Percentiles rank a stretch among this genome's conserved stretches.
Evolutionary conservation across 108 stramenopile species (phyloP).

Genomic region (Cyclostephanos tholiformis): DNA sequence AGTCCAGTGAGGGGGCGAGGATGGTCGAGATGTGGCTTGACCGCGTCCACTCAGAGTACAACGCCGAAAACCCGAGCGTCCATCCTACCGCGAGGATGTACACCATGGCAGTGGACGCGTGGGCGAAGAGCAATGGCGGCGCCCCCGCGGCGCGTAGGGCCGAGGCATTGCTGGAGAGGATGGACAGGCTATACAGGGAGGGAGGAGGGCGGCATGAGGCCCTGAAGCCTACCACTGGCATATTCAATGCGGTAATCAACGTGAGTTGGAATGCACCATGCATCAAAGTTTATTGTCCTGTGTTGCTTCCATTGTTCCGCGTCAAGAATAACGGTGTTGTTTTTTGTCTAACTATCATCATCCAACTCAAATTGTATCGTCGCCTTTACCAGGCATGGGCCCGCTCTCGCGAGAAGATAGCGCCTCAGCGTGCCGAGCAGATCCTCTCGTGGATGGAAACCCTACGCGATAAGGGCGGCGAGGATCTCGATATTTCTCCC

Average conservation of each 20-base stretch:
- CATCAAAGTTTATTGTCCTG: not conserved
- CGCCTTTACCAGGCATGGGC: conserved; percentile 70
- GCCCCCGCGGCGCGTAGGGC: conserved; percentile 78
- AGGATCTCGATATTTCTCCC: conserved; percentile 58
- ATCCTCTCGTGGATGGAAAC: conserved; percentile 85
- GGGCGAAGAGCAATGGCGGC: conserved; percentile 84
- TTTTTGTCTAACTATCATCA: not conserved
- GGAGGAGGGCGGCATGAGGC: conserved; percentile 58
- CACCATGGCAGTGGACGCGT: conserved; percentile 88
- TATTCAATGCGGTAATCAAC: conserved; percentile 81
- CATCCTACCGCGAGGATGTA: conserved; percentile 79
- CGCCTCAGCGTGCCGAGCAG: conserved; percentile 78
- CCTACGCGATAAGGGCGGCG: conserved; percentile 52
- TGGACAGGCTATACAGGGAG: conserved; percentile 68
- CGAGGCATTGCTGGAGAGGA: conserved; percentile 77
- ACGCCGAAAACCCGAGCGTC: conserved; percentile 65
- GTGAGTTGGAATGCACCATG: conserved; percentile 22
- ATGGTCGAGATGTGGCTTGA: conserved; percentile 86
- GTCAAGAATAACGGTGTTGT: not conserved
- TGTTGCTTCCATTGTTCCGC: not conserved
- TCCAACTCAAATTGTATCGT: not conserved
- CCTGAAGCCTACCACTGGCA: conserved; percentile 78
- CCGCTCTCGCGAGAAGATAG: conserved; percentile 73
- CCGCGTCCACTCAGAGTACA: conserved; percentile 66
- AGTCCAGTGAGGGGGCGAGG: conserved; percentile 71